Evolutionary conservation across 805 yeast genomes (phyloP), one percentile per base, ranked within the genome.

Genomic region (Ogataea pignaliae): DNA sequence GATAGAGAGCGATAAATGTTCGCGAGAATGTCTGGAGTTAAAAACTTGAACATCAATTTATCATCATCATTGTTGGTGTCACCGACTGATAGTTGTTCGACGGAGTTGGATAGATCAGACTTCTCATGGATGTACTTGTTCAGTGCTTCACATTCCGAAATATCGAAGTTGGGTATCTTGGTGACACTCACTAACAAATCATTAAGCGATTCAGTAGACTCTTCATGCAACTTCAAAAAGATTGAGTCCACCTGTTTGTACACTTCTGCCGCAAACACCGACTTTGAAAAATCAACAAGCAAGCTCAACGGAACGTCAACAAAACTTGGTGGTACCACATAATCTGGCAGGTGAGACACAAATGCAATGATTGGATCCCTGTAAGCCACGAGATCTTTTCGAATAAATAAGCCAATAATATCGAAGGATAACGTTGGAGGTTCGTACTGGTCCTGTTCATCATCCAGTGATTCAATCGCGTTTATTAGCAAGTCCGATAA

Each of bases 211-310:
- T 44, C 14, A 21, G 26, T 21, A 21, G 26, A 21, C 26, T 21
- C 26, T 49, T 37, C 29, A 18, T 18, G 43, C 4, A 70, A 40
- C 34, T 68, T 70, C n/a, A 55, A 38, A 45, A 54, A 70, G 26
- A 60, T 50, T 33, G 65, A 66, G 44, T 69, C 65, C 34, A 73
- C 57, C 13, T 59, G 37, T n/a, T 63, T 67, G 21, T 61, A 65
- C 57, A 15, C 61, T 55, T 14, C 73, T 48, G 40, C 13, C 1
- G 34, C 29, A 10, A 42, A 40, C 11, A 40, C 32, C 0, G 60
- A 55, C 5, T 44, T 48, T 4, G 54, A 40, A 29, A 66, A 71
- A 7, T 52, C 42, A 2, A 57, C 48, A 35, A 76, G 43, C 3
- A 72, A 47, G 1, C 49, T 40, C 12, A 73, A 50, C 2, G 72